Evolutionary conservation across 345 rosid species (phyloP).

Genomic region (Syzygium grande): DNA sequence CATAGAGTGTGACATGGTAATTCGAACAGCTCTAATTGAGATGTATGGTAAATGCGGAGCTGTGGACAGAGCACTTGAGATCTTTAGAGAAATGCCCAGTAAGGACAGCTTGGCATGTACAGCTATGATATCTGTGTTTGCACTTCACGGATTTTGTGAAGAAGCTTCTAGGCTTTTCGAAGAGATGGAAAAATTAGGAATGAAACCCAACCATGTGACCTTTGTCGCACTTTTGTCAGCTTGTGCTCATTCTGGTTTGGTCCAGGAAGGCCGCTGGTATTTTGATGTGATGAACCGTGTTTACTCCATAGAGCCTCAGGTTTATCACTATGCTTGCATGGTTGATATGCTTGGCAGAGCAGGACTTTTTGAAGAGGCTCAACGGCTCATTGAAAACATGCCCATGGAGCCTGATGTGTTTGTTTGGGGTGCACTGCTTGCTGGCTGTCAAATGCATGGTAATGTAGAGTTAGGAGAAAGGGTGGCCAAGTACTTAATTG

Average conservation of each 20-base stretch:
- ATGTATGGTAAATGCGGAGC: slow-evolving; percentile 66
- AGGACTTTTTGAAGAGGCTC: slow-evolving; percentile 46
- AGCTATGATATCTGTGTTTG: slow-evolving; percentile 55
- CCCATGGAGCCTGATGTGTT: slow-evolving; percentile 46
- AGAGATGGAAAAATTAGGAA: slow-evolving; percentile 34
- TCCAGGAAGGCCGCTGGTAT: slow-evolving; percentile 40
- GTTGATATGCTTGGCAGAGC: slow-evolving; percentile 44
- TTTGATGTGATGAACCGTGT: slow-evolving; percentile 29
- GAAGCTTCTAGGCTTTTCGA: slow-evolving; percentile 36
- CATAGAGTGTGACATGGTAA: slow-evolving; percentile 39
- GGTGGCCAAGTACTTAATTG: slow-evolving; percentile 31
- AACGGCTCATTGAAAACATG: slow-evolving; percentile 35
- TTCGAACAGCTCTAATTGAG: slow-evolving; percentile 47
- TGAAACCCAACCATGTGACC: slow-evolving; percentile 51
- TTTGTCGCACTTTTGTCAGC: slow-evolving; percentile 52
- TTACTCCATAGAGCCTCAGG: slow-evolving; percentile 38
- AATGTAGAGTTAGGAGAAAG: slow-evolving; percentile 41
- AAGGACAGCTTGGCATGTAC: slow-evolving; percentile 54
- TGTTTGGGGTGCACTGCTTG: slow-evolving; percentile 59
- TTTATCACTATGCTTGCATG: slow-evolving; percentile 50
- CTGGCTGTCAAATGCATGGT: slow-evolving; percentile 55
- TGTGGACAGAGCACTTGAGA: slow-evolving; percentile 30
- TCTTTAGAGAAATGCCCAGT: slow-evolving; percentile 33
- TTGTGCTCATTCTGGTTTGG: slow-evolving; percentile 53
- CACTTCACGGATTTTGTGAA: slow-evolving; percentile 36